phyloP scores from a whole-genome alignment of 148 eudicot species.

The Cornus florida region DNA sequence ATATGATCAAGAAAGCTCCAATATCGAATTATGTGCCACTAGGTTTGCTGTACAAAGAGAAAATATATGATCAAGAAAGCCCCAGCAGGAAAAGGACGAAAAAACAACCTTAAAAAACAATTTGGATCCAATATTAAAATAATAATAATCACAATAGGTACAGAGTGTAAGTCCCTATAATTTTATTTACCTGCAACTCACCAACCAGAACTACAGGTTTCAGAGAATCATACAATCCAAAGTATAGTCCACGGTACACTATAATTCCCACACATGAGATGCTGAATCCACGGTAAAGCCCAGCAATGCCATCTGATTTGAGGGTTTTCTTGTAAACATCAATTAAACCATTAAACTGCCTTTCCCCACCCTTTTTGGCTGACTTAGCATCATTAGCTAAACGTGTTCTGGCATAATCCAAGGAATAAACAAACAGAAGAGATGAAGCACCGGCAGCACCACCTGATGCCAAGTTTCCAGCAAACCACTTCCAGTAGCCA shows the following conservation, averaged over 20 bases:
- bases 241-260: slow-evolving; percentile 77
- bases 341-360: slow-evolving; percentile 75
- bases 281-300: slow-evolving; percentile 82
- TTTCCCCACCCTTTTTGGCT: slow-evolving; percentile 61
- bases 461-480: slow-evolving; percentile 84
- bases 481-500: slow-evolving; percentile 96
- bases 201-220: slow-evolving; percentile 69
- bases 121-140: neutral
- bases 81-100: neutral
- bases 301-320: slow-evolving; percentile 65
- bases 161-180: neutral
- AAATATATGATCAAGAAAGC: neutral
- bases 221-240: slow-evolving; percentile 78
- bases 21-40: neutral
- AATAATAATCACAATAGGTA: neutral
- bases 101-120: neutral
- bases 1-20: neutral
- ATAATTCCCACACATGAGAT: slow-evolving; percentile 82
- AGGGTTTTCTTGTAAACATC: slow-evolving; percentile 84
- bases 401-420: slow-evolving; percentile 80
- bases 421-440: slow-evolving; percentile 61
- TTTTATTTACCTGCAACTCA: slow-evolving; percentile 47
- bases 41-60: neutral
- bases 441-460: slow-evolving; percentile 89
- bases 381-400: slow-evolving; percentile 80